Evolutionary conservation across 129 eudicot species (phyloP).

Genomic region (Saussurea involucrata): DNA sequence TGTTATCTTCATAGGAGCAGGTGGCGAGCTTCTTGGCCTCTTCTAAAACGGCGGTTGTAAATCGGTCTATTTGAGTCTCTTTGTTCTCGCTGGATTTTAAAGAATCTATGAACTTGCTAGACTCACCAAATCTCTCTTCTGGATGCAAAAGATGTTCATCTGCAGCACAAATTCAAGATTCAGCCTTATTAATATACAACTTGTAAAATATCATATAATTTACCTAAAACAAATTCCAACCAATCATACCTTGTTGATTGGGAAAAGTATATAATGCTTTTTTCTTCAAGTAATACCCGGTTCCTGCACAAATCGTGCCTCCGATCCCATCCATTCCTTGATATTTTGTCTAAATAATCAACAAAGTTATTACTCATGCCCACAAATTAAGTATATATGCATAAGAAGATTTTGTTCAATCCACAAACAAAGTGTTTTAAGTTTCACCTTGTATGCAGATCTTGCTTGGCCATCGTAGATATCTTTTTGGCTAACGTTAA

Average conservation of each 20-base stretch:
- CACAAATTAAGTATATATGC: neutral
- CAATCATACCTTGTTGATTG: conserved; percentile 43
- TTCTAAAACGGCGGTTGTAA: conserved; percentile 19
- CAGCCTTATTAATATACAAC: neutral
- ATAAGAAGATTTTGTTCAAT: neutral
- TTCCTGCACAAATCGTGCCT: conserved; percentile 68
- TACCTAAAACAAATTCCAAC: neutral
- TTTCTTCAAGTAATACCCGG: conserved; percentile 79
- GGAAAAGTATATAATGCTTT: conserved; percentile 57
- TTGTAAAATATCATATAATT: neutral
- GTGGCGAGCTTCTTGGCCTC: conserved; percentile 65
- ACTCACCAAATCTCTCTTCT: conserved; percentile 51
- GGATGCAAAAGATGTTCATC: conserved; percentile 41
- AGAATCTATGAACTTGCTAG: conserved; percentile 52
- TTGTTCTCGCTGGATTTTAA: conserved; percentile 9
- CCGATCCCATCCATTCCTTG: conserved; percentile 88
- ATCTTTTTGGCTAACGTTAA: conserved; percentile 62
- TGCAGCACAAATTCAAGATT: conserved; percentile 12
- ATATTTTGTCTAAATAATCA: conserved; percentile 47
- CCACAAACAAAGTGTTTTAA: neutral
- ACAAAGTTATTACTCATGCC: neutral
- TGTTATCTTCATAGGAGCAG: conserved; percentile 58
- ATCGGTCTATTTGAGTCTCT: neutral
- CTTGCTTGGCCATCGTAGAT: conserved; percentile 80
- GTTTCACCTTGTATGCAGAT: conserved; percentile 57